Conservation (phyloP, 208 protist genomes). For the Trypanosoma brucei region DNA sequence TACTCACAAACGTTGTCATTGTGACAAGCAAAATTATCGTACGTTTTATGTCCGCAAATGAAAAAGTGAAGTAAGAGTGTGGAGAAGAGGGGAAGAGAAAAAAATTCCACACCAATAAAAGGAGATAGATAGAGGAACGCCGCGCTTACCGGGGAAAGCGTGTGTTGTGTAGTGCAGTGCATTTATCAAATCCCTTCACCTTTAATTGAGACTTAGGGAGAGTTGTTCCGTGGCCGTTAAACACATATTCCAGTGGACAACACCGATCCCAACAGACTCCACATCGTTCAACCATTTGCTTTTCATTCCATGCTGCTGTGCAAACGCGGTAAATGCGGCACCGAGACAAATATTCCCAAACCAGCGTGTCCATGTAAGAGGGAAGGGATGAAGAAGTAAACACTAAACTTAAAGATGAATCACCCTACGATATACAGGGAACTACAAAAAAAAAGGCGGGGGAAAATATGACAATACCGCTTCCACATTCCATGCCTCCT, state of each 20-base stretch:
- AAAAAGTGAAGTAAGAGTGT: not conserved
- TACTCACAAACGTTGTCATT: not conserved
- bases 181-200: no score
- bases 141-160: not conserved
- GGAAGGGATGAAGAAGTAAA: not conserved
- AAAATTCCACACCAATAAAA: constrained; percentile 4
- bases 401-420: not conserved
- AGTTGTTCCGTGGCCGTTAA: no score
- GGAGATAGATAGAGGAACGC: constrained; percentile 1
- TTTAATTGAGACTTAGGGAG: no score
- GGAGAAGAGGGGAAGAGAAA: constrained; percentile 6
- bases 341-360: no score
- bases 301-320: no score
- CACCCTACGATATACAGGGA: no score
- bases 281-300: no score
- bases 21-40: not conserved
- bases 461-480: not conserved
- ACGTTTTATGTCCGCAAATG: not conserved
- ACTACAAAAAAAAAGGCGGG: not conserved
- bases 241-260: no score
- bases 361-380: no score
- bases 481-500: not conserved
- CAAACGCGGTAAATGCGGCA: no score
- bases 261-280: no score
- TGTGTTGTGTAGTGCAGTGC: no score